These are phyloP conservation scores for Neodidymelliopsis sp. DNA, from an alignment of 2,329 filamentous ascomycete species.

Conservation along the genomic window DNA sequence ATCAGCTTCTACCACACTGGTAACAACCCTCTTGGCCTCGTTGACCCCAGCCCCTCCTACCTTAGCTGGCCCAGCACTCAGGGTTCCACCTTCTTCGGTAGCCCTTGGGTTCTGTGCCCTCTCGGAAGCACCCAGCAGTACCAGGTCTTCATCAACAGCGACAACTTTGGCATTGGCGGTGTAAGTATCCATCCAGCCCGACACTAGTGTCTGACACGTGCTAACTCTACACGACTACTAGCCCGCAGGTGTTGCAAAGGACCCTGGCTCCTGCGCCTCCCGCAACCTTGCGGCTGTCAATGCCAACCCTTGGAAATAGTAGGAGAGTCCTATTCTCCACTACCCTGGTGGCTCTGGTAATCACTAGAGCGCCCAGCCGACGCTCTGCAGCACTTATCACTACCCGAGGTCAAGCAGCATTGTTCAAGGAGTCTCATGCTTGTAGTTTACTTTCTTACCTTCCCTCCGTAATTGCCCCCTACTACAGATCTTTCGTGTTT, in stretches of 20 bases:
- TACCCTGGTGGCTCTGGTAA: slow-evolving; percentile 1
- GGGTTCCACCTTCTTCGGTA: slow-evolving; percentile 18
- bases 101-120: slow-evolving; percentile 30
- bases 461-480: slow-evolving; percentile 21
- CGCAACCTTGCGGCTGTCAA: slow-evolving; percentile 29
- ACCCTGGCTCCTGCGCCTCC: slow-evolving; percentile 3
- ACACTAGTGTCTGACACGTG: slow-evolving; percentile 1
- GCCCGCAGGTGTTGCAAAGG: slow-evolving; percentile 27
- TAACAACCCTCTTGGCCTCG: slow-evolving; percentile 33
- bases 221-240: neutral
- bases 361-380: slow-evolving; percentile 3
- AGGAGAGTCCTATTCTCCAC: slow-evolving; percentile 12
- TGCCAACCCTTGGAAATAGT: slow-evolving; percentile 24
- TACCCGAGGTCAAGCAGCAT: slow-evolving; percentile 21
- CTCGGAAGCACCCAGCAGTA: slow-evolving; percentile 33
- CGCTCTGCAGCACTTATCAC: slow-evolving; percentile 11
- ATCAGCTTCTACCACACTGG: slow-evolving; percentile 37
- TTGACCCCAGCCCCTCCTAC: slow-evolving; percentile 33
- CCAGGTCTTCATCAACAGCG: slow-evolving; percentile 38
- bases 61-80: slow-evolving; percentile 39
- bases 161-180: slow-evolving; percentile 29
- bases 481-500: slow-evolving; percentile 16
- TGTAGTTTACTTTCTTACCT: slow-evolving; percentile 21
- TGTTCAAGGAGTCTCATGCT: slow-evolving; percentile 18
- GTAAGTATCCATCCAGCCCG: slow-evolving; percentile 9